phyloP scores from a whole-genome alignment of 495 filamentous ascomycete genomes.

The Sordaria brevicollis region DNA sequence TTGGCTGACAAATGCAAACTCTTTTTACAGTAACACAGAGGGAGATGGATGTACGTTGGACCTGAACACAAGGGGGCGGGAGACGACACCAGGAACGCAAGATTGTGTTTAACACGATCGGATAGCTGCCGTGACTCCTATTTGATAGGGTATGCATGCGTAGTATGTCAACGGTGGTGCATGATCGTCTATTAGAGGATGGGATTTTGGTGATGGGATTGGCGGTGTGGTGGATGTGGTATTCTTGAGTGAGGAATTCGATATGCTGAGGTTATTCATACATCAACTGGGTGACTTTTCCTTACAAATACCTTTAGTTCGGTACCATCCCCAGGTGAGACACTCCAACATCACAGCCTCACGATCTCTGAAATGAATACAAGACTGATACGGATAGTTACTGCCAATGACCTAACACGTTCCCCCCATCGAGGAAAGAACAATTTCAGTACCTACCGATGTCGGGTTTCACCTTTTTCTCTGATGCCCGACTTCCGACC shows the following conservation, averaged over 20 bases:
- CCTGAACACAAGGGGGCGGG: background rate
- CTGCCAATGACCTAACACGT: background rate
- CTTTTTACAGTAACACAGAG: background rate
- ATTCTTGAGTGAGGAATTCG: background rate
- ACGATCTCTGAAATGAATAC: background rate
- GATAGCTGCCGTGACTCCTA: background rate
- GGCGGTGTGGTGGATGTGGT: background rate
- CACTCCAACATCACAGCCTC: background rate
- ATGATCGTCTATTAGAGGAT: background rate
- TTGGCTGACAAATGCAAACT: background rate
- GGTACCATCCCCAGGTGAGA: background rate
- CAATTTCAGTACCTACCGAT: background rate
- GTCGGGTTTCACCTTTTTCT: background rate
- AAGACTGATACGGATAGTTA: background rate
- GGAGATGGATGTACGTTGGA: background rate
- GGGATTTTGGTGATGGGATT: background rate
- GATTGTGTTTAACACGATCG: background rate
- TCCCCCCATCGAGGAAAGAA: background rate
- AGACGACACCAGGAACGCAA: background rate
- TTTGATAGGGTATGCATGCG: background rate
- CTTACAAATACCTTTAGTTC: background rate
- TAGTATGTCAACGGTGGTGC: background rate
- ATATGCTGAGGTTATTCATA: background rate
- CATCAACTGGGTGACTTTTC: background rate
- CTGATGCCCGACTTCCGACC: background rate